Percentiles rank a stretch among this genome's conserved stretches.
Evolutionary conservation across 1,284 basidiomycete species (phyloP).

Genomic region (Mrakiaceae sp.): DNA sequence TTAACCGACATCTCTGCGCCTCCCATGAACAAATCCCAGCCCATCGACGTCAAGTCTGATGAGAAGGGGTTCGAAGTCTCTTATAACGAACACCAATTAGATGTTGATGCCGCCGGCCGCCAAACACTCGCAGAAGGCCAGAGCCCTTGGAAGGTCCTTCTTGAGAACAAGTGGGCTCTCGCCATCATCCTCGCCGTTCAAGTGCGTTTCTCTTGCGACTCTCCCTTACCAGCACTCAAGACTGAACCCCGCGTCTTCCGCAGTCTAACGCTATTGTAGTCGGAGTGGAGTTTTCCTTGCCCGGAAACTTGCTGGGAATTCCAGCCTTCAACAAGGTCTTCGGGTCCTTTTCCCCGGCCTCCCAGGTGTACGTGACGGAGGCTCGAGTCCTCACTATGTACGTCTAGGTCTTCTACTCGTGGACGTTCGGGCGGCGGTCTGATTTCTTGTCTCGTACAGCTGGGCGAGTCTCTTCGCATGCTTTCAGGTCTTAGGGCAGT

Average conservation of each 20-base stretch:
- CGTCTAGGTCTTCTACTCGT: too few relatives aligned
- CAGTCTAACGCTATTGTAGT: slow-evolving; percentile 19
- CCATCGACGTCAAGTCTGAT: too few relatives aligned
- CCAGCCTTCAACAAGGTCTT: slow-evolving; percentile 17
- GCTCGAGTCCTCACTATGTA: slow-evolving; percentile 14
- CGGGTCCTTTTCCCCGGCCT: background rate
- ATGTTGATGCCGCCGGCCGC: too few relatives aligned
- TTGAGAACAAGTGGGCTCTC: slow-evolving; percentile 9
- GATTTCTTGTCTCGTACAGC: slow-evolving; percentile 1
- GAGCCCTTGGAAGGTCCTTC: slow-evolving; percentile 18
- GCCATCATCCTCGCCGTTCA: slow-evolving; percentile 18
- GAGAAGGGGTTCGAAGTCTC: too few relatives aligned
- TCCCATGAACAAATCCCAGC: too few relatives aligned
- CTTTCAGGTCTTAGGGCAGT: slow-evolving; percentile 19
- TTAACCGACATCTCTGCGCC: too few relatives aligned
- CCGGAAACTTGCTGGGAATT: slow-evolving; percentile 20
- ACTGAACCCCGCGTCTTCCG: too few relatives aligned
- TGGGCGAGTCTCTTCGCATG: slow-evolving; percentile 19
- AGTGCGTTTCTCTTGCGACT: background rate
- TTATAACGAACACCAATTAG: too few relatives aligned
- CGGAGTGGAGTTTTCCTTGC: slow-evolving; percentile 19
- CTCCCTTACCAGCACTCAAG: too few relatives aligned
- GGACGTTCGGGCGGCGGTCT: too few relatives aligned
- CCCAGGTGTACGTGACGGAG: slow-evolving; percentile 1
- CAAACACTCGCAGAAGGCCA: slow-evolving; percentile 12